A percentile compares a stretch with the other conserved stretches of the same genome.
Evolutionary conservation across 495 filamentous ascomycete species (phyloP).

Genomic region (Chlorociboria aeruginascens): DNA sequence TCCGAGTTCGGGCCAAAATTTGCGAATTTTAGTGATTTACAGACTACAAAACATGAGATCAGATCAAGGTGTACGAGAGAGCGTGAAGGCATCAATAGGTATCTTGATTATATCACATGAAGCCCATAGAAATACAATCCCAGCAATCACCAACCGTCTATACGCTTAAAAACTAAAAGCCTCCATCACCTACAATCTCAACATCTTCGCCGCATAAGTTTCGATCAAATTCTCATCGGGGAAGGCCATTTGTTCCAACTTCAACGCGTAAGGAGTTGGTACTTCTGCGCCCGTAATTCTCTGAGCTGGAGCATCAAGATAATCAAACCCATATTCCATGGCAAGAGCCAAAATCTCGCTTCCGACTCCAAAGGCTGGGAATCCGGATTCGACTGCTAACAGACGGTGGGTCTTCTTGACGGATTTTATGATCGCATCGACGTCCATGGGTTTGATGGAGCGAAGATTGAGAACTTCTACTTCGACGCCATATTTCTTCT

Average conservation of each 20-base stretch:
- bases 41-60: no score
- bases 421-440: slow-evolving; percentile 88
- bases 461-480: slow-evolving; percentile 96
- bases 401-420: slow-evolving; percentile 96
- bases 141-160: background rate
- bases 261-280: slow-evolving; percentile 81
- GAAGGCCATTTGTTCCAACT: slow-evolving; percentile 86
- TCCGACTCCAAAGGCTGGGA: slow-evolving; percentile 84
- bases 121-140: slow-evolving; percentile 18
- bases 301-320: slow-evolving; percentile 84
- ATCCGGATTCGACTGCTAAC: slow-evolving; percentile 88
- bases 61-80: background rate
- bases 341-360: slow-evolving; percentile 86
- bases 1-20: no score
- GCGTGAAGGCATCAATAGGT: slow-evolving; percentile 8
- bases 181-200: slow-evolving; percentile 12
- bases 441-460: slow-evolving; percentile 90
- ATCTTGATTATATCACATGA: slow-evolving; percentile 19
- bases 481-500: slow-evolving; percentile 93
- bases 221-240: slow-evolving; percentile 76
- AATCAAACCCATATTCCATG: slow-evolving; percentile 98
- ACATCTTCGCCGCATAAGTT: slow-evolving; percentile 13
- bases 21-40: no score
- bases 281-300: slow-evolving; percentile 94
- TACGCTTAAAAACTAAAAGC: background rate